Evolutionary conservation across 202 grass and related monocot genomes (phyloP), one percentile per base, ranked within the genome.

Genomic region (Dendrocalamus latiflorus): DNA sequence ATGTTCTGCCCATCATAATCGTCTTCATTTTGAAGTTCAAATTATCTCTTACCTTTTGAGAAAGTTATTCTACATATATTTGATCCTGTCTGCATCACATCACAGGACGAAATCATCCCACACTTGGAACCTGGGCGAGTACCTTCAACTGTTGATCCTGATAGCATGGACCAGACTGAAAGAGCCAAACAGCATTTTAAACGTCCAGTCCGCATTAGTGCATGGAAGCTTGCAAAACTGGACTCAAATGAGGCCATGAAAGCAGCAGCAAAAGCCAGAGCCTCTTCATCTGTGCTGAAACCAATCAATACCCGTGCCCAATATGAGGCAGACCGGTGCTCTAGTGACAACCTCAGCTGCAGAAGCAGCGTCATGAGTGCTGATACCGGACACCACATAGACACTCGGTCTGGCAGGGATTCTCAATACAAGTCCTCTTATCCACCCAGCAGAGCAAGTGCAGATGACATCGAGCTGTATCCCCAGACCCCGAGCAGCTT

Each of bases 221-320:
- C 96, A 3, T 99, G 96, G 96, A 99, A 99, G 87, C 96, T 99
- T 4, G 91, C 96, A 14, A 98, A 98, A 70, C 81, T 99, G 14
- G 91, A 99, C 72, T 93, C 96, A 41, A 90, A 77, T 14, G 91
- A 99, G 78, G 96, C 96, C 12, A 89, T 99, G 82, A 89, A 87
- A 77, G 93, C 93, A 22, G 96, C 91, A 75, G 93, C 92, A 60
- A 99, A 92, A 86, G 93, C 93, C 54, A 92, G 96, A 56, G 96
- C 96, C 26, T 95, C 93, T 56, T 99, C 96, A 16, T 99, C 96
- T 0, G 93, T 99, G n/a, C 91, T 99, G 41, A 94, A 91, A 55
- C 93, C 93, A 18, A 79, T 97, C 17, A 90, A 90, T 79, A 63
- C 51, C 17, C 86, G 66, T 57, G 62, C 65, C n/a, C 83, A 87